Conservation (phyloP, 352 stramenopile species). For the Ophiocytium majus region DNA sequence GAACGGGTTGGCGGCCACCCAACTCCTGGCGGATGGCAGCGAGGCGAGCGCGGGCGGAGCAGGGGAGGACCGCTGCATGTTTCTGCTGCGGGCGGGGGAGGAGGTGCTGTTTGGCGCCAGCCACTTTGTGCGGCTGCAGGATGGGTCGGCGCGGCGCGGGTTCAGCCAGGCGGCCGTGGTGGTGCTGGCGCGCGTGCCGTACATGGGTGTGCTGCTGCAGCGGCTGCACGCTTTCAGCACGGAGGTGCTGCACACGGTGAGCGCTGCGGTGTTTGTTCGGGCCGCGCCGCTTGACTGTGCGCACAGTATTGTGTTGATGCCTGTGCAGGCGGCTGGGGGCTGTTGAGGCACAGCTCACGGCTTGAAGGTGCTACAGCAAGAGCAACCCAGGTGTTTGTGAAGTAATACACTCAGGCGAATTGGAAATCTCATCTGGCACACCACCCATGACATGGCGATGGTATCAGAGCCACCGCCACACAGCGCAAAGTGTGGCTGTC, state of each 20-base stretch:
- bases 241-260: slow-evolving; percentile 30
- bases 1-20: slow-evolving; percentile 33
- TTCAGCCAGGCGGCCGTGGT: slow-evolving; percentile 44
- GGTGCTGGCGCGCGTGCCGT: slow-evolving; percentile 36
- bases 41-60: slow-evolving; percentile 13
- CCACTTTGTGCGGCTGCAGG: slow-evolving; percentile 49
- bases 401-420: no score
- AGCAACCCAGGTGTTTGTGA: no score
- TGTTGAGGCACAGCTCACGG: no score
- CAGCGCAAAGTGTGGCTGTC: no score
- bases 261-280: no score
- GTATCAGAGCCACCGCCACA: no score
- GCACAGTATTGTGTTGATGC: no score
- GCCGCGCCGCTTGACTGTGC: no score
- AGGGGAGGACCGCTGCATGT: slow-evolving; percentile 45
- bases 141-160: slow-evolving; percentile 10
- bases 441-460: no score
- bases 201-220: slow-evolving; percentile 45
- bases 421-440: no score
- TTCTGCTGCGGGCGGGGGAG: slow-evolving; percentile 33
- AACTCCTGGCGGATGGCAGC: not conserved
- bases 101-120: slow-evolving; percentile 50
- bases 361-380: no score
- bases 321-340: no score
- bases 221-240: slow-evolving; percentile 45